Evolutionary conservation across 495 filamentous ascomycete species (phyloP).

Genomic region (Penicillium salamii): DNA sequence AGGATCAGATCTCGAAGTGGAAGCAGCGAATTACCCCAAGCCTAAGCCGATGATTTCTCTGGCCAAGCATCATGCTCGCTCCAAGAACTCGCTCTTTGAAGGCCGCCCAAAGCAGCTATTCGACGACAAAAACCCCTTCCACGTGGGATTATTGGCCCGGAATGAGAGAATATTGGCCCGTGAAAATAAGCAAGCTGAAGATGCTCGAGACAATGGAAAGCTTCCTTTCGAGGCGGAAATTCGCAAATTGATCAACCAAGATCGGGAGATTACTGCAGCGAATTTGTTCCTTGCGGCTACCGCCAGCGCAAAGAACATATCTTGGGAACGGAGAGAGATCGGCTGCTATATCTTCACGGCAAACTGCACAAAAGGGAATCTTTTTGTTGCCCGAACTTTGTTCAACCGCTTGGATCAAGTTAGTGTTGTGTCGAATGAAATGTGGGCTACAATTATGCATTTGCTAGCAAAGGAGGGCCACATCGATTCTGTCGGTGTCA

Average conservation of each 20-base stretch:
- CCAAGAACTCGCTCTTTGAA: background rate
- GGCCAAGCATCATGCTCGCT: conserved; percentile 1
- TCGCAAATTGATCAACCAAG: conserved; percentile 14
- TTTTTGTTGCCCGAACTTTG: conserved; percentile 37
- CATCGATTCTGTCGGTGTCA: conserved; percentile 36
- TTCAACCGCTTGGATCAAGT: conserved; percentile 39
- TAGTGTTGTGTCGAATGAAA: conserved; percentile 27
- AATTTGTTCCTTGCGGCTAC: conserved; percentile 31
- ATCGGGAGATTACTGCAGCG: conserved; percentile 36
- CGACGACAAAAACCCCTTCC: background rate
- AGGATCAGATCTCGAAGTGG: background rate
- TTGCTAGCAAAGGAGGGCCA: conserved; percentile 38
- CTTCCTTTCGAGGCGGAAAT: conserved; percentile 14
- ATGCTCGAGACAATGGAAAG: conserved; percentile 1
- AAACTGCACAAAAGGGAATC: conserved; percentile 41
- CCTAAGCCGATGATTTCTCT: conserved; percentile 1
- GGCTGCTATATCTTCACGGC: conserved; percentile 30
- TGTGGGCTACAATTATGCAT: conserved; percentile 43
- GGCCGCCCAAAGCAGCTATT: background rate
- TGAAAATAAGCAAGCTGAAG: conserved; percentile 9
- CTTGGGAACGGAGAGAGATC: conserved; percentile 30
- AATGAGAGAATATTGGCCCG: conserved; percentile 12
- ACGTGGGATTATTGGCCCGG: background rate
- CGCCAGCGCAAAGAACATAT: conserved; percentile 9
- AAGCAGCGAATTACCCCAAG: background rate